Percentiles rank a stretch among this genome's conserved stretches.
phyloP scores from a whole-genome alignment of 441 rosid species.

The Croton laevigatus region DNA sequence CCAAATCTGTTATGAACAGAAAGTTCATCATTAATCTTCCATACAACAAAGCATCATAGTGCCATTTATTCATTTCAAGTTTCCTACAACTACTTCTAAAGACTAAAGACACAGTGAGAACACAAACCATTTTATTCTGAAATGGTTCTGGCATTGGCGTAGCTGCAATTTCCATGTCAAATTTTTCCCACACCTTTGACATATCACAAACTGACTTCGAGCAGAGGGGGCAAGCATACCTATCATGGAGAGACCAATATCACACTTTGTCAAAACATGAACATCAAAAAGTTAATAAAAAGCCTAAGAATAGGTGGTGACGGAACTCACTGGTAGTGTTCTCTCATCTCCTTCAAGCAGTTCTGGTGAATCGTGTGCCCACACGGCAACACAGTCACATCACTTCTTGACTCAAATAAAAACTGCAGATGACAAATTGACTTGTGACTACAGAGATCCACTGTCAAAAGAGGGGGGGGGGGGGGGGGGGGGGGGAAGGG shows the following conservation, averaged over 20 bases:
- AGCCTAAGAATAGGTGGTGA: not conserved
- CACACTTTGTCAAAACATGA: not conserved
- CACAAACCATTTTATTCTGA: conserved; percentile 52
- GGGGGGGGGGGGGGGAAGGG: too few relatives aligned
- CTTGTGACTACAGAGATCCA: not conserved
- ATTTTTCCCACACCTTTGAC: conserved; percentile 91
- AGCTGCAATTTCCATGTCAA: conserved; percentile 68
- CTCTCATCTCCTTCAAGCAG: conserved; percentile 82
- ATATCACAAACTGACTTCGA: conserved; percentile 84
- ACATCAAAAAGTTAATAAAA: not conserved
- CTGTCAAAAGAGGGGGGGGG: not conserved
- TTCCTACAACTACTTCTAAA: too few relatives aligned
- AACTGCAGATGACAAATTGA: conserved; percentile 43
- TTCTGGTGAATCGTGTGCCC: conserved; percentile 79
- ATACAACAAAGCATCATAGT: not conserved
- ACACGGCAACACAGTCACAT: conserved; percentile 70
- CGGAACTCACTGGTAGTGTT: conserved; percentile 66
- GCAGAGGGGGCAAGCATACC: conserved; percentile 90
- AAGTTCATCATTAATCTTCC: not conserved
- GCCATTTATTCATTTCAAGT: too few relatives aligned
- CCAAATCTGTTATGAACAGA: conserved; percentile 43
- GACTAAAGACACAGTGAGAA: not conserved
- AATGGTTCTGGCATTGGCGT: conserved; percentile 76
- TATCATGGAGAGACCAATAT: conserved; percentile 19
- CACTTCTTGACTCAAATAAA: conserved; percentile 64